Conservation (phyloP, 495 filamentous ascomycete genomes). For the Penicillium egyptiacum region DNA sequence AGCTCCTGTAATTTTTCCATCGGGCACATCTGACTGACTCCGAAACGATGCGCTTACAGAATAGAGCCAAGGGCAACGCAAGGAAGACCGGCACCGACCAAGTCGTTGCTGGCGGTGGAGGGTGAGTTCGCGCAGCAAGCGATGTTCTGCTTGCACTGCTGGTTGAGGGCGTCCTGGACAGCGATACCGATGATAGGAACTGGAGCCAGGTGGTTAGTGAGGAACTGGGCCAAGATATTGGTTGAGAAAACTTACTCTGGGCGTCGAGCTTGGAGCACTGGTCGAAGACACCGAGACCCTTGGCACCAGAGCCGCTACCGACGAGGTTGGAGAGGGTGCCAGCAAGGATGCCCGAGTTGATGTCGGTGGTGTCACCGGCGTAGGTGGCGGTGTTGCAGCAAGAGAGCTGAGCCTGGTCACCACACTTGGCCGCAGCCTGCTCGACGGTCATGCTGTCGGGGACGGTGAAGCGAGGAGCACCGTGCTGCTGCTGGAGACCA, state of each 20-base stretch:
- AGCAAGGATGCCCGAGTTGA: conserved; percentile 29
- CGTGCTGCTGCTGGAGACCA: conserved; percentile 18
- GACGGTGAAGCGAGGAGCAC: conserved; percentile 33
- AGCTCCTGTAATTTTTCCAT: conserved; percentile 1
- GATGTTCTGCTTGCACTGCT: conserved; percentile 55
- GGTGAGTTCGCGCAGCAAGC: conserved; percentile 52
- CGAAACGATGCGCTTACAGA: conserved; percentile 28
- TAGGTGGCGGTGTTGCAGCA: conserved; percentile 50
- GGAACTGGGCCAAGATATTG: not conserved
- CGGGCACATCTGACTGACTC: not conserved
- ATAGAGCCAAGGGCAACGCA: conserved; percentile 51
- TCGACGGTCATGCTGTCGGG: conserved; percentile 46
- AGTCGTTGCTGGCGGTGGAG: conserved; percentile 36
- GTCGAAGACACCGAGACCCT: conserved; percentile 38
- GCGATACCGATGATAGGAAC: conserved; percentile 36
- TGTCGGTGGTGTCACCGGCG: conserved; percentile 44
- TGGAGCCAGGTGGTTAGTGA: conserved; percentile 22
- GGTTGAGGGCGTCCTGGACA: conserved; percentile 46
- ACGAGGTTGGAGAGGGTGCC: conserved; percentile 35
- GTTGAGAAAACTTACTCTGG: conserved; percentile 17
- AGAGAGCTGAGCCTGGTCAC: conserved; percentile 49
- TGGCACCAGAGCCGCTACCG: conserved; percentile 35
- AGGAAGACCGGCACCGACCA: conserved; percentile 49
- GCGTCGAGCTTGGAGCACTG: conserved; percentile 44
- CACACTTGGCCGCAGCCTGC: conserved; percentile 50